Evolutionary conservation across 176 grass and related monocot genomes (phyloP), one percentile per base, ranked within the genome.

Genomic region (Ensete glaucum): DNA sequence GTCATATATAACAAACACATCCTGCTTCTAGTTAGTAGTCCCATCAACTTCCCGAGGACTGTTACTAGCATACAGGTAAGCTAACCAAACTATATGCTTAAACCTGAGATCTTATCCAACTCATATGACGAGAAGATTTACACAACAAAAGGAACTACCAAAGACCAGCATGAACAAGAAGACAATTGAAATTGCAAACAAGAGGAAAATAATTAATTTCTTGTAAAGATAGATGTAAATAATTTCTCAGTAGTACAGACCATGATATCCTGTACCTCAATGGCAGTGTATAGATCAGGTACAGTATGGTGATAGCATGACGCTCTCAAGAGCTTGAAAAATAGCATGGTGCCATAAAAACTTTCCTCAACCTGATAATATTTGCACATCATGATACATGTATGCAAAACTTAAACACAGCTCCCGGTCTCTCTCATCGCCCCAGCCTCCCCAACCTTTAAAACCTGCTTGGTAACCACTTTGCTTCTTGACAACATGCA

Each of bases 401-500:
- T 91, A 88, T 8, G 90, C 87, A 85, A 98, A 98, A 85, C 80
- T 98, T 84, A 93, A 85, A 66, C 94, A 98, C 69, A 98, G 90
- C 52, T 85, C 82, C 9, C 80, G 88, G 74, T 98, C 94, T 78
- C 94, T 84, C 55, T 80, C 77, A 76, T 98, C 94, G 16, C 90
- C 90, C 94, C 94, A 98, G n/a, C 94, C 94, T 60, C 94, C 94
- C 94, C 94, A 98, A 89, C 94, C 94, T 80, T 89, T 93, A 71
- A 98, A 98, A 80, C 94, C 94, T 43, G 90, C 88, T 73, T 89
- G 83, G 78, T 98, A 98, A 3, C 90, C 90, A 3, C 71, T 77
- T n/a, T 98, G 88, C 73, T 25, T 93, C 17, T 62, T 74, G 50
- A 87, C 77, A 57, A 91, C 49, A n/a, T 80, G 83, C 14, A 93